Evolutionary conservation across 257 asterid genomes (phyloP), one percentile per base, ranked within the genome.

Genomic region (Lycium barbarum): DNA sequence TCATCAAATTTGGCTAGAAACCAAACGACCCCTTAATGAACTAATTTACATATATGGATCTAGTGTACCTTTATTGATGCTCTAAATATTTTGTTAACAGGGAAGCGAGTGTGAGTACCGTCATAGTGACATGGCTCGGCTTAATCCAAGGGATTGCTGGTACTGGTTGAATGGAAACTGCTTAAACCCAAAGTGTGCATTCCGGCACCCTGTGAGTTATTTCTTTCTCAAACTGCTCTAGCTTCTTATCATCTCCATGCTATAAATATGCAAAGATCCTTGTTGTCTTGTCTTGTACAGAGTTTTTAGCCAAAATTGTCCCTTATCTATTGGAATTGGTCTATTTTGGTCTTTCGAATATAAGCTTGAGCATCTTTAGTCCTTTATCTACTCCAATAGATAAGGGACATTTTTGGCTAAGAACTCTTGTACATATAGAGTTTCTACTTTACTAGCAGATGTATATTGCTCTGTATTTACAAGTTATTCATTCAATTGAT

Each of bases 161-260:
- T 81, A 62, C 61, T 81, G 84, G 84, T 81, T 81, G 73, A 20
- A 40, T 9, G 84, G 84, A 51, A 81, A 59, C 74, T 81, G 84
- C 58, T 49, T 81, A 45, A 81, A 81, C 73, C 84, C 72, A 17
- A 47, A 43, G 26, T 95, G 98, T 55, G 90, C 85, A 4, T 95
- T 93, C 80, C 93, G 98, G 45, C 98, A 95, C 89, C 97, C 98
- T 89, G 98, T 95, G 71, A 93, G 98, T 90, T 59, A 76, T 76
- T 76, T 51, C 82, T 22, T 51, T 76, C 82, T 51, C 63, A 49
- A 51, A 54, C 12, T 76, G 47, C 63, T 51, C 63, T 76, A 26
- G 63, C 13, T 51, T 76, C 61, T 76, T 43, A 72, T 76, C 47
- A 76, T 51, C 82, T 76, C 14, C 7, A 4, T 51, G 81, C 59